Evolutionary conservation across 31 red algal species (phyloP).

Genomic region (Odonthalia washingtoniensis): DNA sequence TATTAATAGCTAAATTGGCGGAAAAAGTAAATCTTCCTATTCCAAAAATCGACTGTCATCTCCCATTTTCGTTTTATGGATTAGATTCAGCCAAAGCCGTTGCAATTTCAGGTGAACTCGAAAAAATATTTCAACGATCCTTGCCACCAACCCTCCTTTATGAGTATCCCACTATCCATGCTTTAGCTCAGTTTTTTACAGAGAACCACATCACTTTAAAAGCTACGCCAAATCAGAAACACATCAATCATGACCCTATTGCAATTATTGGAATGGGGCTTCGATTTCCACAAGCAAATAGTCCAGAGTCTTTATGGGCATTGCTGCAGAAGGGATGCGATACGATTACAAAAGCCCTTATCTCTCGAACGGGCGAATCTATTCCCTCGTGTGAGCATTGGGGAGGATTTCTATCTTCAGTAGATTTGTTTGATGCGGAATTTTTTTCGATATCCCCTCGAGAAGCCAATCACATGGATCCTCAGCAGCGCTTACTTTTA

Average conservation of each 20-base stretch:
- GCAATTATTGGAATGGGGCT: slow-evolving; percentile 42
- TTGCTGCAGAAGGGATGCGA: slow-evolving; percentile 1
- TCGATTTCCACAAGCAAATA: slow-evolving; percentile 28
- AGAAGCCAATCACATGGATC: slow-evolving; percentile 28
- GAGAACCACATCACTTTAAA: not conserved
- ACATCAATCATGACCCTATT: not conserved
- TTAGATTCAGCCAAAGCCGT: too few relatives aligned
- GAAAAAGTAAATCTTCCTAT: too few relatives aligned
- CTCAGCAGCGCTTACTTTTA: slow-evolving; percentile 32
- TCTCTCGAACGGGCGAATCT: not conserved
- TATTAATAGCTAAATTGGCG: too few relatives aligned
- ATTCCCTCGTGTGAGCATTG: not conserved
- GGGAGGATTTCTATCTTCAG: slow-evolving; percentile 15
- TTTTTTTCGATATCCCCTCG: slow-evolving; percentile 34
- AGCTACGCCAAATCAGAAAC: not conserved
- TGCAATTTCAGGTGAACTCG: too few relatives aligned
- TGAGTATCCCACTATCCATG: slow-evolving; percentile 11
- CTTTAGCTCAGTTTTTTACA: slow-evolving; percentile 3
- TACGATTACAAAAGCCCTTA: slow-evolving; percentile 18
- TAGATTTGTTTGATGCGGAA: slow-evolving; percentile 36
- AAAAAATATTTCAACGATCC: too few relatives aligned
- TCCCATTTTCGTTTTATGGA: too few relatives aligned
- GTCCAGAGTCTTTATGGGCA: slow-evolving; percentile 29
- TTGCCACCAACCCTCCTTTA: slow-evolving; percentile 3
- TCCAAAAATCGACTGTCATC: too few relatives aligned